A percentile compares a stretch with the other conserved stretches of the same genome.
Conservation (phyloP, 177 flowering plant genomes). For the Telopea speciosissima region DNA sequence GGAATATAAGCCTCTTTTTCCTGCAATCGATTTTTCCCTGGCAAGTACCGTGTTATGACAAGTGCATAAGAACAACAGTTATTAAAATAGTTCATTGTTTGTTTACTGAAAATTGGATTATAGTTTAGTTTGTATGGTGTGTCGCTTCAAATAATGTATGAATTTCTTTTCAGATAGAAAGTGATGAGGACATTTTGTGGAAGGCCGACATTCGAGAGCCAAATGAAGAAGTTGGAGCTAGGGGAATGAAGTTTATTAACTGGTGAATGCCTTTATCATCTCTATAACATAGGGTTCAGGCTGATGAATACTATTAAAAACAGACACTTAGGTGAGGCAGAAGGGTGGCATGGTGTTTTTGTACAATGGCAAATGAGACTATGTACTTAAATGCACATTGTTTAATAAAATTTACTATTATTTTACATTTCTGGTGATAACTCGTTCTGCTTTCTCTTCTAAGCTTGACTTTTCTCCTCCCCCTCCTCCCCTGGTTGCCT, state of each 20-base stretch:
- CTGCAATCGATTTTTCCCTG: slow-evolving; percentile 89
- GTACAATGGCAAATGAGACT: too few species aligned
- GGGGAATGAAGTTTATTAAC: slow-evolving; percentile 74
- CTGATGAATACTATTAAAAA: neutral
- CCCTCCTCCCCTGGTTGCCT: neutral
- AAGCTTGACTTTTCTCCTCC: neutral
- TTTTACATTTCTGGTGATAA: neutral
- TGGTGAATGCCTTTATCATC: slow-evolving; percentile 38
- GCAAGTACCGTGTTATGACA: slow-evolving; percentile 32
- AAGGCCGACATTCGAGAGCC: slow-evolving; percentile 61
- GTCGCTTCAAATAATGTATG: slow-evolving; percentile 1
- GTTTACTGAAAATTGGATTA: neutral
- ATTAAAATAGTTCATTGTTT: neutral
- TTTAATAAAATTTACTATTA: too few species aligned
- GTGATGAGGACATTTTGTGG: slow-evolving; percentile 73
- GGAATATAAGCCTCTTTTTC: slow-evolving; percentile 68
- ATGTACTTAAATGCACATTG: too few species aligned
- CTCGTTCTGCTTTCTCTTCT: neutral
- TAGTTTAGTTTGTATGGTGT: neutral
- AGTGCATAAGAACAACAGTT: neutral
- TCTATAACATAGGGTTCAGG: neutral
- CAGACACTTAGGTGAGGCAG: too few species aligned
- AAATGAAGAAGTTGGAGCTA: slow-evolving; percentile 67
- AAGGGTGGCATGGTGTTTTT: too few species aligned
- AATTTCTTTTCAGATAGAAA: slow-evolving; percentile 57